Evolutionary conservation across 148 eudicot genomes (phyloP), one percentile per base, ranked within the genome.

Genomic region (Tetragonia tetragonoides): DNA sequence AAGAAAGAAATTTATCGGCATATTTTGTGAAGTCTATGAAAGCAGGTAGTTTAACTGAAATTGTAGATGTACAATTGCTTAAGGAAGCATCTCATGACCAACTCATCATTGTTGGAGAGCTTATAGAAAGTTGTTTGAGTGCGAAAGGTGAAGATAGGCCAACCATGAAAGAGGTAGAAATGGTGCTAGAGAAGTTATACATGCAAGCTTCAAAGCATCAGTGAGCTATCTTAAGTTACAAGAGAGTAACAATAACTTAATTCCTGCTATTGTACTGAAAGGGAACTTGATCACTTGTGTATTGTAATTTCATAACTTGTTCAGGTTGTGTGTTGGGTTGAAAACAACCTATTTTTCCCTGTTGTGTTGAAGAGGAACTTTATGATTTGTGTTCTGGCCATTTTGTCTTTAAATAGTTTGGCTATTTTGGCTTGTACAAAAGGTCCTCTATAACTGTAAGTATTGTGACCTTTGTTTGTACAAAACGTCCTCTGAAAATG

Each of bases 91-190:
- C 73, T n/a, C 73, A 46, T 12, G 57, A 70, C 9, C 37, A 70
- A 21, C 54, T 70, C 7, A 14, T 70, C 18, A 23, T 24, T 21
- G 16, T 70, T 21, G 73, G 57, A 47, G 17, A 47, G 38, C 56
- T 70, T 20, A 47, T 70, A 70, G 12, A 70, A 46, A 70, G 57
- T 18, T 77, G 80, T 70, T 51, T 77, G 23, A 77, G 75, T 28
- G 11, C 18, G 14, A 40, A 69, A 42, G 80, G 80, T 17, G 49
- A 69, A 17, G 68, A 77, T 24, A 69, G 80, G 68, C 80, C 80
- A 15, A 59, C 75, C 11, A 77, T 77, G 80, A 70, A 59, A 38
- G 18, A 70, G 73, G 73, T 46, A n/a, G 46, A 15, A 10, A 49
- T 11, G 24, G 39, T 70, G 38, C 57, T 70, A 70, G 53, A 70